phyloP scores from a whole-genome alignment of 805 yeast species.

The Tetrapisispora taiwanensis region DNA sequence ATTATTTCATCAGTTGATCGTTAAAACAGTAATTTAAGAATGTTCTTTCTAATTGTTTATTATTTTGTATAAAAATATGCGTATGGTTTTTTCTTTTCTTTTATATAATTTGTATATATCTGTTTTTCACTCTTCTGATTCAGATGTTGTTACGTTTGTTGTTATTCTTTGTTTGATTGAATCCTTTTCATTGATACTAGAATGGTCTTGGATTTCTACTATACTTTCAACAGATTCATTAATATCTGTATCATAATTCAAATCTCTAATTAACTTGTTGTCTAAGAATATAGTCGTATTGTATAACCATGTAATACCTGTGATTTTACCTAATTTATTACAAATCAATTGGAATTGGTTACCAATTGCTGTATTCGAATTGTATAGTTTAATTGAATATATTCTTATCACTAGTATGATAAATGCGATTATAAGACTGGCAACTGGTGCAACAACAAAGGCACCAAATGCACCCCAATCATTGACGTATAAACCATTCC shows the following conservation, averaged over 20 bases:
- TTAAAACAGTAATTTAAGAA: too few relatives aligned
- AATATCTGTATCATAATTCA: background rate
- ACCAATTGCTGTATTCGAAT: conserved; percentile 1
- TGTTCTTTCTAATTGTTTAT: too few relatives aligned
- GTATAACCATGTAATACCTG: conserved; percentile 31
- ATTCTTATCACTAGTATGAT: conserved; percentile 43
- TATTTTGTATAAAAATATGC: too few relatives aligned
- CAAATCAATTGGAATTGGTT: conserved; percentile 3
- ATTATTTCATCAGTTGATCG: too few relatives aligned
- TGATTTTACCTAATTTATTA: conserved; percentile 5
- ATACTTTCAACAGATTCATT: background rate
- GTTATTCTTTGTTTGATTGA: background rate
- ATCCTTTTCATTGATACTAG: background rate
- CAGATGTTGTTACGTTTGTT: background rate
- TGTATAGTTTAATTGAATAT: conserved; percentile 15
- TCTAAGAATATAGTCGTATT: background rate
- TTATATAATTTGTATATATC: too few relatives aligned
- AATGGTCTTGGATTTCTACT: background rate
- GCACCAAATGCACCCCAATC: conserved; percentile 97
- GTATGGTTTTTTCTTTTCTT: background rate
- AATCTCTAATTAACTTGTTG: background rate
- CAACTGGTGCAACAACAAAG: conserved; percentile 81
- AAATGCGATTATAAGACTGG: conserved; percentile 55
- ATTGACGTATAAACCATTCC: conserved; percentile 68
- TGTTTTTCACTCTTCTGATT: background rate